Conservation (phyloP, 257 asterid species). For the Solanum okadae region DNA sequence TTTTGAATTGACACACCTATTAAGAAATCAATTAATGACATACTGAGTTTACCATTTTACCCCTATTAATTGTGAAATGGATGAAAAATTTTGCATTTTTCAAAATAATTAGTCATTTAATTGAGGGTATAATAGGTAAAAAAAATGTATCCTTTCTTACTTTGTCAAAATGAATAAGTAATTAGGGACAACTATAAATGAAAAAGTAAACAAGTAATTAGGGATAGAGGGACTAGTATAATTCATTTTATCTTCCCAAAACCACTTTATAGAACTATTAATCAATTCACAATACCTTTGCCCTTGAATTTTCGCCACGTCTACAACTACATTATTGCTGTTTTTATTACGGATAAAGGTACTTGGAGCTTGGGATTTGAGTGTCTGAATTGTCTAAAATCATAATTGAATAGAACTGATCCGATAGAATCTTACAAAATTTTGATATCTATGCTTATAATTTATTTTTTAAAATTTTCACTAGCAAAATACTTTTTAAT, state of each 20-base stretch:
- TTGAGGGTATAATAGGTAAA: too few species aligned
- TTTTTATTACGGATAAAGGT: background rate
- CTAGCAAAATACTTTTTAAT: background rate
- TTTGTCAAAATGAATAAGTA: too few species aligned
- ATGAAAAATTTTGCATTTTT: too few species aligned
- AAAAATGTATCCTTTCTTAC: too few species aligned
- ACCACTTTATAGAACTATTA: background rate
- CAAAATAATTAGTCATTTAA: too few species aligned
- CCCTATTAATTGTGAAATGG: too few species aligned
- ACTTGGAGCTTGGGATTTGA: background rate
- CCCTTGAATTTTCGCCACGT: background rate
- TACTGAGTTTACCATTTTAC: too few species aligned
- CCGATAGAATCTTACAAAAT: background rate
- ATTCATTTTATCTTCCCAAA: background rate
- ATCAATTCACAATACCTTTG: background rate
- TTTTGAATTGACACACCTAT: too few species aligned
- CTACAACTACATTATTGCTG: background rate
- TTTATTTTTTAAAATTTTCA: too few species aligned
- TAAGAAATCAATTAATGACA: too few species aligned
- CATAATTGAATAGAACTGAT: background rate
- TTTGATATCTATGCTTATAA: rapidly evolving
- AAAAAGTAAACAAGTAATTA: too few species aligned
- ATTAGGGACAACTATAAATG: too few species aligned
- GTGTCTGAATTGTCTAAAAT: background rate
- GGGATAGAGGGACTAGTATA: background rate